These are phyloP conservation scores for Trifolium pratense DNA, from an alignment of 306 rosid species.

Conservation along the genomic window DNA sequence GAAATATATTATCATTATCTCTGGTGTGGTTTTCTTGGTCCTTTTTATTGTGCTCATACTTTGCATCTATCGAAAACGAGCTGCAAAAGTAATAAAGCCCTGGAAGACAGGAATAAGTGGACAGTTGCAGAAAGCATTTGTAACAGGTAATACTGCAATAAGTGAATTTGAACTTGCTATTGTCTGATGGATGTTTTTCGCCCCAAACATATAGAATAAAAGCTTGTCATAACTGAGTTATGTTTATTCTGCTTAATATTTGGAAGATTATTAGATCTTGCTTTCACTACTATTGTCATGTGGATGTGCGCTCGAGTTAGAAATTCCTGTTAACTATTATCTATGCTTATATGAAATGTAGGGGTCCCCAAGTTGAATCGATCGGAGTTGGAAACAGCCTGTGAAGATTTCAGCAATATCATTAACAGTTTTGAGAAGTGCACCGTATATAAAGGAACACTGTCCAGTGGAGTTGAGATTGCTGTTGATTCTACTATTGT, in stretches of 20 bases:
- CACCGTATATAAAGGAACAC: conserved; percentile 87
- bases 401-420: conserved; percentile 98
- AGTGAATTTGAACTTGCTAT: conserved; percentile 15
- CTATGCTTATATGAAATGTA: conserved; percentile 45
- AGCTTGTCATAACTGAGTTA: background rate
- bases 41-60: conserved; percentile 50
- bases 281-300: conserved; percentile 9
- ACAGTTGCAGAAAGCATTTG: conserved; percentile 94
- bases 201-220: conserved; percentile 10
- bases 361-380: conserved; percentile 95
- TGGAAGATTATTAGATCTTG: conserved; percentile 14
- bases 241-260: conserved; percentile 19
- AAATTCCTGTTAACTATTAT: conserved; percentile 32
- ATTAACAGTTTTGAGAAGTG: conserved; percentile 58
- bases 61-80: conserved; percentile 68
- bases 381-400: conserved; percentile 84
- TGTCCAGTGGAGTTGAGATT: conserved; percentile 97
- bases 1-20: conserved; percentile 54
- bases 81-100: conserved; percentile 73
- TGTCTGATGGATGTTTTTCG: conserved; percentile 9
- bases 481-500: conserved; percentile 78
- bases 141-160: conserved; percentile 66
- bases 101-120: conserved; percentile 98
- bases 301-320: background rate
- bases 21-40: conserved; percentile 51